A percentile compares a stretch with the other conserved stretches of the same genome.
These are phyloP conservation scores for Lactifluus volemus DNA, from an alignment of 768 basidiomycete genomes.

Conservation along the genomic window DNA sequence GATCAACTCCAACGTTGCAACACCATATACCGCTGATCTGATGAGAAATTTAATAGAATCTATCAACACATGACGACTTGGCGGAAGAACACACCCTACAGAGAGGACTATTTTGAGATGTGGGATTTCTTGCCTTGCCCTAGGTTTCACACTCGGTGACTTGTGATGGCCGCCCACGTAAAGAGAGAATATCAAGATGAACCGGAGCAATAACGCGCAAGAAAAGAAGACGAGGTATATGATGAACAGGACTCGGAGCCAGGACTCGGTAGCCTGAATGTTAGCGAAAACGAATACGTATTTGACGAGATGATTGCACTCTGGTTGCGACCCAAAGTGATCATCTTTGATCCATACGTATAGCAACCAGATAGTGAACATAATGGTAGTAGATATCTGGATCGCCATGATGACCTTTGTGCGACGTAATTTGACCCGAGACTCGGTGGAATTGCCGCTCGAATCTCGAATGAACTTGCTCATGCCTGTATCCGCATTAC, in stretches of 20 bases:
- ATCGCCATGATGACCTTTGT: background rate
- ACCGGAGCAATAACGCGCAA: background rate
- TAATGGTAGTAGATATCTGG: background rate
- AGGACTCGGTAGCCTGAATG: background rate
- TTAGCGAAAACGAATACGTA: conserved; percentile 1
- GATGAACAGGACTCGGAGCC: conserved; percentile 7
- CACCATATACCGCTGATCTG: background rate
- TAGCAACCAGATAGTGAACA: conserved; percentile 6
- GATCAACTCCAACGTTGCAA: conserved; percentile 4
- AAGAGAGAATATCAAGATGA: background rate
- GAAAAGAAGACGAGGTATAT: background rate
- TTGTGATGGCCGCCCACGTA: background rate
- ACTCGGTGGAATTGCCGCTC: background rate
- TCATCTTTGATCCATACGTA: conserved; percentile 5
- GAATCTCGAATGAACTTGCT: background rate
- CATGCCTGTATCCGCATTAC: background rate
- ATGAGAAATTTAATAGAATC: background rate
- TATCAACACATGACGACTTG: background rate
- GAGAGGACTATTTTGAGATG: background rate
- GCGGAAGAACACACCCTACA: background rate
- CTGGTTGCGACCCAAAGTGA: conserved; percentile 4
- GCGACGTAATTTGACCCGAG: background rate
- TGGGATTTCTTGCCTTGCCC: background rate
- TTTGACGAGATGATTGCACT: conserved; percentile 10
- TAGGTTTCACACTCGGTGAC: background rate